Evolutionary conservation across 176 grass and related monocot genomes (phyloP), one percentile per base, ranked within the genome.

Genomic region (Oryza nivara): DNA sequence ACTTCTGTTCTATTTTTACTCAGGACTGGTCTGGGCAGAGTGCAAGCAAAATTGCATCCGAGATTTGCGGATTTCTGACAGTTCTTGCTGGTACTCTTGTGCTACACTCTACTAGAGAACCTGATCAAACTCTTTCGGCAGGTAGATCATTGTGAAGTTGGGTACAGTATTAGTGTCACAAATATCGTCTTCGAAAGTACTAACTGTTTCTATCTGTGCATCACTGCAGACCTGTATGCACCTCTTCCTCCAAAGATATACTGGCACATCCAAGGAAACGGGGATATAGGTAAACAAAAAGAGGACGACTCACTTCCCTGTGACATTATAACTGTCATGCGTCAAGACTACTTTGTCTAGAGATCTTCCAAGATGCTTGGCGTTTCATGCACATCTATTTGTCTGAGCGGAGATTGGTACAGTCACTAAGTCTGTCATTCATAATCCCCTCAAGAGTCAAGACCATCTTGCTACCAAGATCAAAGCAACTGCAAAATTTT

Each of bases 1-100:
- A 78, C 35, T 48, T 84, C 11, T 70, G 44, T 76, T 70, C 88
- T n/a, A 0, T 41, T 20, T 75, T 23, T 79, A 58, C 68, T 20
- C 81, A 99, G 96, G 96, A 99, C 68, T 99, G 96, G 96, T 96
- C 96, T 89, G 96, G 96, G 64, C 96, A 99, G 70, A 92, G 86
- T 73, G 91, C 91, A 86, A 99, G 93, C 64, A 88, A 84, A 77
- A 94, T 99, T 20, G 91, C 88, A 54, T 96, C 93, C 4, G 96
- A 96, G 67, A 87, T 95, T 69, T 99, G 93, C 82, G 96, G 96
- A 12, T 93, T 99, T 89, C 76, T 96, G 49, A 99, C 96, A 17
- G 93, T 99, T 78, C 88, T 99, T 86, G 90, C 91, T 1, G 91
- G 93, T 25, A 99, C 94, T 83, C 79, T 88, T 82, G 91, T 96